Conservation (phyloP, 1,284 basidiomycete species). For the Abortiporus biennis region DNA sequence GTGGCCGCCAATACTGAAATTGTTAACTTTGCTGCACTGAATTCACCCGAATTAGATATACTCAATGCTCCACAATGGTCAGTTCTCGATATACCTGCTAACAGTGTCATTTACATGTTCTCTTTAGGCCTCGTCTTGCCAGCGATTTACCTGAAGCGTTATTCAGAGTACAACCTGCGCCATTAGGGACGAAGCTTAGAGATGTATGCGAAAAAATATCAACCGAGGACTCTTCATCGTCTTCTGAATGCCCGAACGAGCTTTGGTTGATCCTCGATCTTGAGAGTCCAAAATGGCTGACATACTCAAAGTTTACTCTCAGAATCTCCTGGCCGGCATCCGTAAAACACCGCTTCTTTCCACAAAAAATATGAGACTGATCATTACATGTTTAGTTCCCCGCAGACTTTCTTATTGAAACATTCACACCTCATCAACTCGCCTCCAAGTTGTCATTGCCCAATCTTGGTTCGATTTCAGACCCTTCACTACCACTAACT, state of each 20-base stretch:
- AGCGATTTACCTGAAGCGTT: slow-evolving; percentile 27
- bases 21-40: slow-evolving; percentile 42
- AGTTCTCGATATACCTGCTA: slow-evolving; percentile 11
- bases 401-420: slow-evolving; percentile 19
- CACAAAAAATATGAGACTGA: not conserved
- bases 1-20: slow-evolving; percentile 58
- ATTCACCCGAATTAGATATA: slow-evolving; percentile 17
- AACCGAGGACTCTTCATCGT: too few species aligned
- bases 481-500: slow-evolving; percentile 17
- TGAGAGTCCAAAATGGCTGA: slow-evolving; percentile 37
- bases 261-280: slow-evolving; percentile 52
- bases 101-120: not conserved
- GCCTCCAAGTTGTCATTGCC: slow-evolving; percentile 9
- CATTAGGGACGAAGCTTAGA: slow-evolving; percentile 29
- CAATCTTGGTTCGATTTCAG: slow-evolving; percentile 6
- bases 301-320: slow-evolving; percentile 48
- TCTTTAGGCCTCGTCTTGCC: slow-evolving; percentile 26
- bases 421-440: slow-evolving; percentile 8
- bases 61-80: slow-evolving; percentile 30
- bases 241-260: slow-evolving; percentile 47
- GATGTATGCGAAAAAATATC: slow-evolving; percentile 16
- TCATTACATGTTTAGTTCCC: slow-evolving; percentile 20
- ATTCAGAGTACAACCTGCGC: slow-evolving; percentile 34
- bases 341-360: slow-evolving; percentile 35
- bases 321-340: slow-evolving; percentile 62